Conservation (phyloP, 1,284 basidiomycete genomes). For the Mrakiaceae sp. region DNA sequence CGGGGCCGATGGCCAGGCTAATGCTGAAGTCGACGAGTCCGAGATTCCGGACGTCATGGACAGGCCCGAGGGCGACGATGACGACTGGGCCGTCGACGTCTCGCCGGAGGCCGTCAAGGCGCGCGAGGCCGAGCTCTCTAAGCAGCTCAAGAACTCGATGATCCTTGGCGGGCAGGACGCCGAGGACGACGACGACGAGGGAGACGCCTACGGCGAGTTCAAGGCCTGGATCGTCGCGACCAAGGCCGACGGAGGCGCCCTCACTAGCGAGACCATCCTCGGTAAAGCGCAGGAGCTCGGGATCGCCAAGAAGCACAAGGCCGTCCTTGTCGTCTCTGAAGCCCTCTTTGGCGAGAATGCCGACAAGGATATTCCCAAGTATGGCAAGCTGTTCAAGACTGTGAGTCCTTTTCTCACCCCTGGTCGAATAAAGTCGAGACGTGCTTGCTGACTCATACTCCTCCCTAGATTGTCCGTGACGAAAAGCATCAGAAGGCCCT, state of each 20-base stretch:
- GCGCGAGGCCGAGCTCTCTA: conserved; percentile 67
- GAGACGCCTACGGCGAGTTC: conserved; percentile 75
- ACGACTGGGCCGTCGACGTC: conserved; percentile 84
- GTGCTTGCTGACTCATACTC: not conserved
- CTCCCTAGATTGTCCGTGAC: conserved; percentile 37
- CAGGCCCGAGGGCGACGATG: conserved; percentile 34
- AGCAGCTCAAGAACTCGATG: conserved; percentile 45
- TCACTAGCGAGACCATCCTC: conserved; percentile 45
- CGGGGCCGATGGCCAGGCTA: conserved; percentile 12
- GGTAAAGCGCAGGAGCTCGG: conserved; percentile 86
- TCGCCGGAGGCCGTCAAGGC: conserved; percentile 83
- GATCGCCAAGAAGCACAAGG: conserved; percentile 93
- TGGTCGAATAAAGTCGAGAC: not conserved
- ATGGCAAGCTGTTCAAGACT: conserved; percentile 67
- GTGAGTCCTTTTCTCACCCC: conserved; percentile 38
- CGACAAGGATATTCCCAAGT: conserved; percentile 58
- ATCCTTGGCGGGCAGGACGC: conserved; percentile 36
- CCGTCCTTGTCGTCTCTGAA: conserved; percentile 72
- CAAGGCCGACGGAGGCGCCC: conserved; percentile 34
- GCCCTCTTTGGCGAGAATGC: conserved; percentile 72
- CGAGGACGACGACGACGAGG: conserved; percentile 66
- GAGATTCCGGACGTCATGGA: conserved; percentile 18
- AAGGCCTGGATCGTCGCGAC: conserved; percentile 81
- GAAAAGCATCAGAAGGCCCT: conserved; percentile 95
- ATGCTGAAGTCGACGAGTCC: conserved; percentile 16